Conservation (phyloP, 805 yeast species). For the Yueomyces sp. region DNA sequence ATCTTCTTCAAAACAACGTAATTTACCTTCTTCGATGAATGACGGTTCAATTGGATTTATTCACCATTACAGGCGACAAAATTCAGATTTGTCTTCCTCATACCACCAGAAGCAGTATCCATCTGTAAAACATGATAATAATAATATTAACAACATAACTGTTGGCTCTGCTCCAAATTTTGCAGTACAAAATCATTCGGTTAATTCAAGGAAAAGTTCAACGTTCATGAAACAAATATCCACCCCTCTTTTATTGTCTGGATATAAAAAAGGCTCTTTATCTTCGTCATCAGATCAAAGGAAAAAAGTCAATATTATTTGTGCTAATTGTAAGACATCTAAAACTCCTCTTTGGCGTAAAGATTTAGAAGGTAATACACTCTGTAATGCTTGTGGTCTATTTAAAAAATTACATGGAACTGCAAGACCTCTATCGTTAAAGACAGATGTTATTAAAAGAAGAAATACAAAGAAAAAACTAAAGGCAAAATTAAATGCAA, state of each 20-base stretch:
- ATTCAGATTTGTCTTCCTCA: no score
- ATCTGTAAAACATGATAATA: no score
- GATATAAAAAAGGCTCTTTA: slow-evolving; percentile 12
- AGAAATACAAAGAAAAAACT: slow-evolving; percentile 52
- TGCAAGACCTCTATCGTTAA: slow-evolving; percentile 78
- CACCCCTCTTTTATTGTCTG: slow-evolving; percentile 15
- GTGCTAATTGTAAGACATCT: slow-evolving; percentile 83
- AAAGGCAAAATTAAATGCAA: slow-evolving; percentile 12
- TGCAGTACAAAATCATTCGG: slow-evolving; percentile 11
- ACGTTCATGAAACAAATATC: slow-evolving; percentile 17
- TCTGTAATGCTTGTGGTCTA: slow-evolving; percentile 94
- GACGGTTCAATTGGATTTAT: no score
- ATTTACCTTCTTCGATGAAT: no score
- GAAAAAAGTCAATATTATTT: slow-evolving; percentile 29
- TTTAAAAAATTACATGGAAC: slow-evolving; percentile 91
- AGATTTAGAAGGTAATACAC: slow-evolving; percentile 80
- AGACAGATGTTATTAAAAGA: slow-evolving; percentile 85
- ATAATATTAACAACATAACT: no score
- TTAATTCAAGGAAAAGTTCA: no score
- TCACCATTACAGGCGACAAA: no score
- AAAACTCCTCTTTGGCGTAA: slow-evolving; percentile 95
- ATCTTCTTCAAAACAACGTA: no score
- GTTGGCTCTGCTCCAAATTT: slow-evolving; percentile 10
- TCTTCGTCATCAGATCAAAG: neutral
- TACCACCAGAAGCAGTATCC: no score